These are phyloP conservation scores for Pugionium cornutum DNA, from an alignment of 345 rosid species.

Conservation along the genomic window DNA sequence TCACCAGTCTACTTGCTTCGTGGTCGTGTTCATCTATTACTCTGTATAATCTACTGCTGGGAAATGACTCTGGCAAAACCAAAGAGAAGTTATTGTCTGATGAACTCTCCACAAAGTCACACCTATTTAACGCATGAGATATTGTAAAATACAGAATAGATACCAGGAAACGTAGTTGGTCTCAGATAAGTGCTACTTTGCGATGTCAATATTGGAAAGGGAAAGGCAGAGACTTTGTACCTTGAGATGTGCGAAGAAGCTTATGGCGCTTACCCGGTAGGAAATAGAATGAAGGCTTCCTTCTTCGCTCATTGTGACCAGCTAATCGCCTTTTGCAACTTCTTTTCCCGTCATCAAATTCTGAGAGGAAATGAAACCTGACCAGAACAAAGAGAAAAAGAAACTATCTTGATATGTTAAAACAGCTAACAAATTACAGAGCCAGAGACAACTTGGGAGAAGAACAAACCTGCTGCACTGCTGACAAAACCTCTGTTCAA, in stretches of 20 bases:
- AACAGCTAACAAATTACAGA: conserved; percentile 1
- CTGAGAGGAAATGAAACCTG: conserved; percentile 90
- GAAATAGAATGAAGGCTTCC: conserved; percentile 66
- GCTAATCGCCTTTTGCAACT: conserved; percentile 75
- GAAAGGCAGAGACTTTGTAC: conserved; percentile 37
- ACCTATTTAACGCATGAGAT: not conserved
- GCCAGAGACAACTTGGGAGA: not conserved
- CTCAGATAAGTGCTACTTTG: not conserved
- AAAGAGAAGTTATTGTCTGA: conserved; percentile 48
- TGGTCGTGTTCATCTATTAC: conserved; percentile 48
- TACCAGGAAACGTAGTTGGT: not conserved
- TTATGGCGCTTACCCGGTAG: conserved; percentile 50
- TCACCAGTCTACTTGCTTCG: conserved; percentile 46
- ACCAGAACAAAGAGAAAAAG: conserved; percentile 7
- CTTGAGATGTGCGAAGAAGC: conserved; percentile 51
- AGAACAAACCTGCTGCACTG: conserved; percentile 80
- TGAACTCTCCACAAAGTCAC: conserved; percentile 28
- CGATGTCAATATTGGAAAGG: not conserved
- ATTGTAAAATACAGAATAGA: not conserved
- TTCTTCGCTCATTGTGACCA: conserved; percentile 43
- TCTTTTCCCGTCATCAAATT: conserved; percentile 83
- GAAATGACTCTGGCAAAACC: conserved; percentile 57
- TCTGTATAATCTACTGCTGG: conserved; percentile 41
- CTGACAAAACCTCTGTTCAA: conserved; percentile 84
- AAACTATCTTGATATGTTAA: not conserved